Evolutionary conservation across 2,329 filamentous ascomycete species (phyloP).

Genomic region (Hypoxylon sp.): DNA sequence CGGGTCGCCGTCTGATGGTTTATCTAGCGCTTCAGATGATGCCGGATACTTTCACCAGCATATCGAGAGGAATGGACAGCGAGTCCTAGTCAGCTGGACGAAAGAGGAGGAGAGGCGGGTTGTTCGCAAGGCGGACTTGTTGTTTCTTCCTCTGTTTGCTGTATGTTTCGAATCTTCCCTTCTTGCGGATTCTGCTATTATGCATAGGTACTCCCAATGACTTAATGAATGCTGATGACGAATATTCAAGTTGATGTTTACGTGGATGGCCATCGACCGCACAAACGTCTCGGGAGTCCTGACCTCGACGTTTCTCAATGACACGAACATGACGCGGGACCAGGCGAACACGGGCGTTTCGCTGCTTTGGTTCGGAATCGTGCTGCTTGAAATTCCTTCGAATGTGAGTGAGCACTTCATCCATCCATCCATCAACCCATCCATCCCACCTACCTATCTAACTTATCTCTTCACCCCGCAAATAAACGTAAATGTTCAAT

Average conservation of each 20-base stretch:
- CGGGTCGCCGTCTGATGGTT: slow-evolving; percentile 11
- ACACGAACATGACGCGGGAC: slow-evolving; percentile 35
- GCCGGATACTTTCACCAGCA: slow-evolving; percentile 20
- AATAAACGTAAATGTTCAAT: not conserved
- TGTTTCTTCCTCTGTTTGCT: slow-evolving; percentile 37
- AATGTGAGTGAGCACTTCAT: slow-evolving; percentile 17
- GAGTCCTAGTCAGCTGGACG: slow-evolving; percentile 34
- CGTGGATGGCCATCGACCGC: slow-evolving; percentile 40
- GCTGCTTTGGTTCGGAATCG: slow-evolving; percentile 36
- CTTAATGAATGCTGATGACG: too few relatives aligned
- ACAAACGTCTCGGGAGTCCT: slow-evolving; percentile 39
- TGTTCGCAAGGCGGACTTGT: slow-evolving; percentile 36
- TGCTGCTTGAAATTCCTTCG: slow-evolving; percentile 36
- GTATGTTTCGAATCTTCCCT: slow-evolving; percentile 12
- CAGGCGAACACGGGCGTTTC: slow-evolving; percentile 37
- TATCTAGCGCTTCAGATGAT: slow-evolving; percentile 4
- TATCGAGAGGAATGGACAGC: slow-evolving; percentile 30
- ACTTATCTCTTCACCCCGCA: too few relatives aligned
- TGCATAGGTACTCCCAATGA: too few relatives aligned
- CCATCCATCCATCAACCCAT: not conserved
- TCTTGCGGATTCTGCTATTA: not conserved
- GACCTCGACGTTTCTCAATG: slow-evolving; percentile 34
- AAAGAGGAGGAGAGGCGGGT: slow-evolving; percentile 34
- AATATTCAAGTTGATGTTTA: slow-evolving; percentile 41
- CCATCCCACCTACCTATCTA: not conserved